These are phyloP conservation scores for Litchi chinensis DNA, from an alignment of 345 rosid genomes.

Conservation along the genomic window DNA sequence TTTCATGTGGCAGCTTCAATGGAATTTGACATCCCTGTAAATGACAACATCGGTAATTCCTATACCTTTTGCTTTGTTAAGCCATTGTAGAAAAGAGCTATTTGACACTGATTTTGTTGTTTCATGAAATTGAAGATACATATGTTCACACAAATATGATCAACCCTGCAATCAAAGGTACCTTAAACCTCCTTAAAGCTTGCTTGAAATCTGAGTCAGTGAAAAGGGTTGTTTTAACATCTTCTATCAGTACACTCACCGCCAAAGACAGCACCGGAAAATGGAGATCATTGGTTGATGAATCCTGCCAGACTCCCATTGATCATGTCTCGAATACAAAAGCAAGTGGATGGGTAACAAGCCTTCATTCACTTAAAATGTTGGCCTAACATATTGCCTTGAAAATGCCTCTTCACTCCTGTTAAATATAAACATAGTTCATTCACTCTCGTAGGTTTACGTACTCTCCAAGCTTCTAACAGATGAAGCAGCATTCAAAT, in stretches of 20 bases:
- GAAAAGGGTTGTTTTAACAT: conserved; percentile 79
- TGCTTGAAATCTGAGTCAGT: conserved; percentile 68
- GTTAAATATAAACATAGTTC: background rate
- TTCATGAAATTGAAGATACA: conserved; percentile 41
- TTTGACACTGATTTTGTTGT: conserved; percentile 1
- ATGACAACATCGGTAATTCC: conserved; percentile 44
- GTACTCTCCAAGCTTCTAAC: conserved; percentile 66
- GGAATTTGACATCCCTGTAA: conserved; percentile 48
- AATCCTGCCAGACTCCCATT: conserved; percentile 60
- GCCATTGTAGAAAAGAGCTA: background rate
- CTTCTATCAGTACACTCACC: conserved; percentile 81
- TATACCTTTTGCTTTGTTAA: background rate
- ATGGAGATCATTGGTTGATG: conserved; percentile 68
- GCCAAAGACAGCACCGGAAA: conserved; percentile 57
- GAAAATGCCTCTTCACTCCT: background rate
- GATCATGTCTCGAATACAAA: conserved; percentile 55
- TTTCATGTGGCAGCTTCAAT: conserved; percentile 89
- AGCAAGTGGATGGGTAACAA: conserved; percentile 82
- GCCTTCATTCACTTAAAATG: background rate
- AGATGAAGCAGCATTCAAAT: conserved; percentile 79
- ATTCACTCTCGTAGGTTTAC: conserved; percentile 52
- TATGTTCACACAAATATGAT: conserved; percentile 54
- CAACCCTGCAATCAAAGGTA: conserved; percentile 68
- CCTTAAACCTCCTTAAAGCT: conserved; percentile 67
- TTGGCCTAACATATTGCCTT: background rate